Conservation (phyloP, 2,329 filamentous ascomycete species). For the Alternaria hordeiaustralica region DNA sequence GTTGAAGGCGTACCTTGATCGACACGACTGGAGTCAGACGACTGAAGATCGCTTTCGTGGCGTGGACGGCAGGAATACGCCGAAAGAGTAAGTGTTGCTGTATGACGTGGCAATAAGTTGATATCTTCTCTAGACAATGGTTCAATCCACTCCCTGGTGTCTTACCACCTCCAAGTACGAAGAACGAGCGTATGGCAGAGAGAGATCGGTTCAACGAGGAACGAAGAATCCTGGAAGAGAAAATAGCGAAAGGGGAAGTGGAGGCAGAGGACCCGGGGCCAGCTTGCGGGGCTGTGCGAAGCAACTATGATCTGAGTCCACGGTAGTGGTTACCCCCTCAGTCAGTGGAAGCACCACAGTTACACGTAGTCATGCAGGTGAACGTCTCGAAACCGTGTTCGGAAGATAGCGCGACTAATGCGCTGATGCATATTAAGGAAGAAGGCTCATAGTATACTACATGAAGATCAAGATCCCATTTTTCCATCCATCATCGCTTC, state of each 20-base stretch:
- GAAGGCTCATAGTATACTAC: slow-evolving; percentile 10
- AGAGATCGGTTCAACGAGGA: background rate
- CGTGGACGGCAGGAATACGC: background rate
- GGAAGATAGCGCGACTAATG: background rate
- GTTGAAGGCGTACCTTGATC: background rate
- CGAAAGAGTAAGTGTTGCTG: background rate
- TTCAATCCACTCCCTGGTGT: background rate
- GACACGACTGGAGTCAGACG: background rate
- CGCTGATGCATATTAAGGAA: background rate
- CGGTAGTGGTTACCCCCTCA: background rate
- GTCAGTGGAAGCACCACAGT: background rate
- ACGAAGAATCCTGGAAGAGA: background rate
- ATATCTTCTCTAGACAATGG: background rate
- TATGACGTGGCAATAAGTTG: background rate
- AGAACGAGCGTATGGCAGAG: background rate
- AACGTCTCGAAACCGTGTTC: background rate
- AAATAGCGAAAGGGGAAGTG: background rate
- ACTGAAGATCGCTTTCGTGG: background rate
- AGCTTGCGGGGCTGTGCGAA: background rate
- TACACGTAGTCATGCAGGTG: background rate
- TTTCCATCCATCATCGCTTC: slow-evolving; percentile 6
- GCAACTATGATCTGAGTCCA: background rate
- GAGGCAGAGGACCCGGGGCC: background rate
- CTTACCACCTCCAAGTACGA: background rate
- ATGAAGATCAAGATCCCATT: slow-evolving; percentile 1